phyloP scores from a whole-genome alignment of 306 rosid genomes.

The Biancaea sappan region DNA sequence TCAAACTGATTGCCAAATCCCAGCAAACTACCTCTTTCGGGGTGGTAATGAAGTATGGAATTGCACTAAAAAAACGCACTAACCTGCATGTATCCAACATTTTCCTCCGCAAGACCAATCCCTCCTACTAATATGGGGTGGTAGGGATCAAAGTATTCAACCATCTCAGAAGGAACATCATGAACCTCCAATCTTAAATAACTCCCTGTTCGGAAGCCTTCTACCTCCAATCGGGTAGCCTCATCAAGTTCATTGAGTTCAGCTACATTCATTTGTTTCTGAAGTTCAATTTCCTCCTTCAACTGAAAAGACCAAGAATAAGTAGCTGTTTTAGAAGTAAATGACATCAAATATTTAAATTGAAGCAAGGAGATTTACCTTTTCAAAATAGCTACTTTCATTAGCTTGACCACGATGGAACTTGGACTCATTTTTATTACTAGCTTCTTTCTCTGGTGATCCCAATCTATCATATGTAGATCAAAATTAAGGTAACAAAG shows the following conservation, averaged over 20 bases:
- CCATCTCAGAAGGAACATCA: conserved; percentile 86
- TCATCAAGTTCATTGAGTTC: conserved; percentile 91
- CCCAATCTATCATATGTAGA: conserved; percentile 59
- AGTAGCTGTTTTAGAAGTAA: conserved; percentile 23
- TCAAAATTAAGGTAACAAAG: conserved; percentile 64
- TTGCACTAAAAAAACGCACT: conserved; percentile 14
- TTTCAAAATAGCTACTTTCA: conserved; percentile 74
- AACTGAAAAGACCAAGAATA: conserved; percentile 52
- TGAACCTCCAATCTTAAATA: conserved; percentile 90
- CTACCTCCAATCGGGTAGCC: conserved; percentile 71
- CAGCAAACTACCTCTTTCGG: background rate
- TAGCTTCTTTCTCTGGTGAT: conserved; percentile 62
- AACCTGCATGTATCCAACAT: conserved; percentile 96
- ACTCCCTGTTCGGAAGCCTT: conserved; percentile 84
- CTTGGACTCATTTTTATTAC: conserved; percentile 45
- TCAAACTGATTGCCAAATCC: background rate
- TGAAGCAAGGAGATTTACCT: conserved; percentile 54
- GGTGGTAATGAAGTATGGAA: background rate
- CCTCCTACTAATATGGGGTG: conserved; percentile 95
- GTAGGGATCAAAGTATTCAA: conserved; percentile 78
- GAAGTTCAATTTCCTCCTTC: conserved; percentile 82
- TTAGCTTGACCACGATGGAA: conserved; percentile 46
- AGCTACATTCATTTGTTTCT: conserved; percentile 80
- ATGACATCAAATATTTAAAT: background rate
- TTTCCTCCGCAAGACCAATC: conserved; percentile 85